Conservation (phyloP, 2,329 filamentous ascomycete genomes). For the Scedosporium aurantiacum region DNA sequence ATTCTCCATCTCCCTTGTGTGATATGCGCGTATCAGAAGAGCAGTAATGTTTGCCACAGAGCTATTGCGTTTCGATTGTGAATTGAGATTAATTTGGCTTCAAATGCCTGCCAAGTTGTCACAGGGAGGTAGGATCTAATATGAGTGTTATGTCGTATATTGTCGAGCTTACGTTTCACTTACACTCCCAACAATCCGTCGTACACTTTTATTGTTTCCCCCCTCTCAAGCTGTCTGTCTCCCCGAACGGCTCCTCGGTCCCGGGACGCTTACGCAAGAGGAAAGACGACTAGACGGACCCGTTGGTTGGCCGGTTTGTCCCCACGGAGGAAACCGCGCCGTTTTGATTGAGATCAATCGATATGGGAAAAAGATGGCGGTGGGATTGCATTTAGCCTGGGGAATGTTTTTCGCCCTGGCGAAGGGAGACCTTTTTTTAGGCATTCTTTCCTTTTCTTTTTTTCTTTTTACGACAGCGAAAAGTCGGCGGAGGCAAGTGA, state of each 20-base stretch:
- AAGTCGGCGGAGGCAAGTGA: not conserved
- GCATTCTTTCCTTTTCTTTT: not conserved
- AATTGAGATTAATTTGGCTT: not conserved
- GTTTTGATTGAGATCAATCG: not conserved
- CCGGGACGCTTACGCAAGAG: not conserved
- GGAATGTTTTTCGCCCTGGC: not conserved
- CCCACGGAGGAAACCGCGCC: not conserved
- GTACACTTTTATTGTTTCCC: too few relatives aligned
- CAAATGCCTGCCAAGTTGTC: too few relatives aligned
- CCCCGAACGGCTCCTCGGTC: not conserved
- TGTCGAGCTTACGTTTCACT: too few relatives aligned
- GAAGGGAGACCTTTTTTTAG: not conserved
- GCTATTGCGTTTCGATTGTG: not conserved
- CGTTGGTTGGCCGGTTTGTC: not conserved
- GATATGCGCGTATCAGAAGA: too few relatives aligned
- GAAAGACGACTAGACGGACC: not conserved
- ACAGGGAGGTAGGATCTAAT: too few relatives aligned
- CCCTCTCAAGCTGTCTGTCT: not conserved
- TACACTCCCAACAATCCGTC: too few relatives aligned
- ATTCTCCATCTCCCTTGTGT: not conserved
- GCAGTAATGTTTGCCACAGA: too few relatives aligned
- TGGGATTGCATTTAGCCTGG: not conserved
- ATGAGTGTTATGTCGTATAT: too few relatives aligned
- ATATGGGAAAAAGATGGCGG: not conserved
- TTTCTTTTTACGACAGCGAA: not conserved